Conservation (phyloP, 306 rosid genomes). For the Fragaria vesca region DNA sequence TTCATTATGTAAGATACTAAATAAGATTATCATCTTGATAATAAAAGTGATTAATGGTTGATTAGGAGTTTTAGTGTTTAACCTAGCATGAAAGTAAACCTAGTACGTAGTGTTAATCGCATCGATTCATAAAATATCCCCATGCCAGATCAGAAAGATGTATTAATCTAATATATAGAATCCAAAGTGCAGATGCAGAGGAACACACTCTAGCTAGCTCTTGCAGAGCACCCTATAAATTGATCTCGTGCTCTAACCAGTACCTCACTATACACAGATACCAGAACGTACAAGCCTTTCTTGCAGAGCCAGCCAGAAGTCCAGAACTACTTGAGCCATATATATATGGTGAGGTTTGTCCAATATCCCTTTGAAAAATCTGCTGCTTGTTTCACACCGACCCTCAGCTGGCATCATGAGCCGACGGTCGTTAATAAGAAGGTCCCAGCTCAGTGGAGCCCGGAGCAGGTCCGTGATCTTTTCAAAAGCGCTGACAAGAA, state of each 20-base stretch:
- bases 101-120: not conserved
- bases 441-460: not conserved
- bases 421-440: too few relatives aligned
- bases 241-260: not conserved
- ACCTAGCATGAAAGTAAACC: too few relatives aligned
- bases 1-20: too few relatives aligned
- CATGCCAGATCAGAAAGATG: not conserved
- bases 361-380: not conserved
- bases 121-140: not conserved
- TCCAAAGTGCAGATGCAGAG: not conserved
- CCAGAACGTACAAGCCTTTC: not conserved
- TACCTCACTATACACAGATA: not conserved
- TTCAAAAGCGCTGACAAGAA: slow-evolving; percentile 17
- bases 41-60: too few relatives aligned
- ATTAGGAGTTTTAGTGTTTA: too few relatives aligned
- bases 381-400: not conserved
- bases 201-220: not conserved
- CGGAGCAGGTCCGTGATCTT: slow-evolving; percentile 8
- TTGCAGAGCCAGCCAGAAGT: not conserved
- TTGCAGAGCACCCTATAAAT: not conserved
- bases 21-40: too few relatives aligned
- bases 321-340: not conserved
- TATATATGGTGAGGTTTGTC: not conserved
- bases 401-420: too few relatives aligned
- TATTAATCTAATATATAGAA: not conserved